phyloP scores from a whole-genome alignment of 805 yeast genomes.

The Monosporozyma siamensis region DNA sequence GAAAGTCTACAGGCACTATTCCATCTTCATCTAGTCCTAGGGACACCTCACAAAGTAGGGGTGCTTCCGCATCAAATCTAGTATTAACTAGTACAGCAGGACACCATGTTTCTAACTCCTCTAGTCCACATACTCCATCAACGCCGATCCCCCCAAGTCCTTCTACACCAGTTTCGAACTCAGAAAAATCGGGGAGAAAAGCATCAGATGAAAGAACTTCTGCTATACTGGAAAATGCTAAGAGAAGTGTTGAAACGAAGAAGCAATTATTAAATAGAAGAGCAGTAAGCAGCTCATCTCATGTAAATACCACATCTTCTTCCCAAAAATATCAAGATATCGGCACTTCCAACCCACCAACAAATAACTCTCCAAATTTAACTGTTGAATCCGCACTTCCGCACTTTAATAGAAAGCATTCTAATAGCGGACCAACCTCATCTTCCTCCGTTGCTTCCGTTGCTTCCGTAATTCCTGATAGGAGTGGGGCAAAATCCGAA shows the following conservation, averaged over 20 bases:
- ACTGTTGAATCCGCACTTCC: conserved; percentile 6
- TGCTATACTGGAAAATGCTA: conserved; percentile 26
- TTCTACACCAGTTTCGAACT: not conserved
- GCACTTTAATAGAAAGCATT: not conserved
- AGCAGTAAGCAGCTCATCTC: conserved; percentile 5
- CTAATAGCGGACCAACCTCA: conserved; percentile 2
- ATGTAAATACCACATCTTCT: not conserved
- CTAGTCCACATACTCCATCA: not conserved
- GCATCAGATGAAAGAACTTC: conserved; percentile 25
- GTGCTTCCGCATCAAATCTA: not conserved
- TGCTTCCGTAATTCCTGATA: not conserved
- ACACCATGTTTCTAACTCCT: not conserved
- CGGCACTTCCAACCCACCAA: not conserved
- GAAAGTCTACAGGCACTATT: not conserved
- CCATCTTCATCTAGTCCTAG: not conserved
- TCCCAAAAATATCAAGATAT: not conserved
- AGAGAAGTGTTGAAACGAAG: conserved; percentile 16
- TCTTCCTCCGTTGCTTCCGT: not conserved
- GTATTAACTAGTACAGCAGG: not conserved
- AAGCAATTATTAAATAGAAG: conserved; percentile 11
- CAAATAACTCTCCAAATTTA: not conserved
- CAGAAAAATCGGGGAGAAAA: conserved; percentile 9
- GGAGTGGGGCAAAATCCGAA: not conserved
- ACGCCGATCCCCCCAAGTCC: conserved; percentile 1
- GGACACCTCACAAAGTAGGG: not conserved